Evolutionary conservation across 345 rosid species (phyloP).

Genomic region (Zanthoxylum bungeanum): DNA sequence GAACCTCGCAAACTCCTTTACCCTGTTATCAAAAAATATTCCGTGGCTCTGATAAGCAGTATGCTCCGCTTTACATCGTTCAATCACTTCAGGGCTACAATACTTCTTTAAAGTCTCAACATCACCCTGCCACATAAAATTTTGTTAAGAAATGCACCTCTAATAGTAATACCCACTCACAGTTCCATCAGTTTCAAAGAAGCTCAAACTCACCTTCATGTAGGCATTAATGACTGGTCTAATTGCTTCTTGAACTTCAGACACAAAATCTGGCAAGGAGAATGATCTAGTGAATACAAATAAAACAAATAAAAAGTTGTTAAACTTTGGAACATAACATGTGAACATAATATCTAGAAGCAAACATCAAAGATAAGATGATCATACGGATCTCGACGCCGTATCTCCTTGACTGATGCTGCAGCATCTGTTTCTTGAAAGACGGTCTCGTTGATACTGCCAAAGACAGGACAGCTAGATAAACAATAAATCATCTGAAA

Average conservation of each 20-base stretch:
- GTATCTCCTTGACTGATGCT: constrained; percentile 76
- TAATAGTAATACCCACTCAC: too few relatives aligned
- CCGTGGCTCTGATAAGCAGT: constrained; percentile 60
- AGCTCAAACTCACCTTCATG: constrained; percentile 50
- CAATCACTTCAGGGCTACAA: constrained; percentile 72
- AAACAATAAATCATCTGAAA: constrained; percentile 6
- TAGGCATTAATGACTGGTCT: constrained; percentile 81
- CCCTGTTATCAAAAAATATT: constrained; percentile 78
- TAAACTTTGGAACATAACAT: constrained; percentile 6
- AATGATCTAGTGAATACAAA: constrained; percentile 55
- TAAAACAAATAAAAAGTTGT: not conserved
- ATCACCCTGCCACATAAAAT: constrained; percentile 54
- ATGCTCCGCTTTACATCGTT: too few relatives aligned
- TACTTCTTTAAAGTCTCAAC: constrained; percentile 67
- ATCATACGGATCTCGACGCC: constrained; percentile 84
- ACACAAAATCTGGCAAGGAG: constrained; percentile 80
- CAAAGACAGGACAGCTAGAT: constrained; percentile 21
- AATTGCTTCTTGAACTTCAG: constrained; percentile 84
- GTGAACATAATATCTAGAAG: too few relatives aligned
- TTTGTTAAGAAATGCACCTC: not conserved
- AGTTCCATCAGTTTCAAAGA: not conserved
- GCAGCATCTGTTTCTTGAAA: constrained; percentile 93
- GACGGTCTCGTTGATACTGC: constrained; percentile 75
- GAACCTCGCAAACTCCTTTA: constrained; percentile 18
- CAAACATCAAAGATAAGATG: constrained; percentile 10